phyloP scores from a whole-genome alignment of 805 yeast genomes.

The Yamadazyma ubonensis region DNA sequence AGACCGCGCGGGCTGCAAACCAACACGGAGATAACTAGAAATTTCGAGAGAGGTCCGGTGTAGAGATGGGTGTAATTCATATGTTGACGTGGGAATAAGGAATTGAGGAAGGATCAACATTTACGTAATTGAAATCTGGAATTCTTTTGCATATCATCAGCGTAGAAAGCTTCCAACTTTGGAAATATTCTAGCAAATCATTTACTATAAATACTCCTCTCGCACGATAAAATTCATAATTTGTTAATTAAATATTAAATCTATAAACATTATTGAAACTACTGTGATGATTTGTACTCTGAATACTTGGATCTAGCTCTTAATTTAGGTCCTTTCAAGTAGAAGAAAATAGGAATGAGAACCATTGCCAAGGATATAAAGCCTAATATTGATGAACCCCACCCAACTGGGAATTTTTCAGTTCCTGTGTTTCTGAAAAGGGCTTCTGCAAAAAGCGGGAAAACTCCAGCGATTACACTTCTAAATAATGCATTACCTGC shows the following conservation, averaged over 20 bases:
- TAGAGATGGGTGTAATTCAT: no score
- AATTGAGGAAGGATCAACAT: no score
- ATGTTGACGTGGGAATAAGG: no score
- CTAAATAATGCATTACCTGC: slow-evolving; percentile 57
- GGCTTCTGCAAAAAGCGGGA: slow-evolving; percentile 63
- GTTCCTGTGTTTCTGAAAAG: slow-evolving; percentile 54
- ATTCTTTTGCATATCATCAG: no score
- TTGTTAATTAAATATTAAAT: background rate
- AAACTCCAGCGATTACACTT: slow-evolving; percentile 51
- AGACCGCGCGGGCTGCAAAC: background rate
- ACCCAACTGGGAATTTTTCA: slow-evolving; percentile 53
- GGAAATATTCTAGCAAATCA: no score
- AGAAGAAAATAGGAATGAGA: slow-evolving; percentile 47
- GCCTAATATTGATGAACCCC: slow-evolving; percentile 51
- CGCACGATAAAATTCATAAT: no score
- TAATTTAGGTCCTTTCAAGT: slow-evolving; percentile 43
- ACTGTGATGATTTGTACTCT: background rate
- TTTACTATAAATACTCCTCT: no score
- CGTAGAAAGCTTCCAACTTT: no score
- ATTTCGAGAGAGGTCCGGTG: background rate
- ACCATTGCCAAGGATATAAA: slow-evolving; percentile 45
- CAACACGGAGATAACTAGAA: background rate
- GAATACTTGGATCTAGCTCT: slow-evolving; percentile 45
- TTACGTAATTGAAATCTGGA: no score
- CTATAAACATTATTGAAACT: no score